Base-by-base conservation (phyloP, 192 early-diverging fungal species). In the Dissophora ornata region DNA sequence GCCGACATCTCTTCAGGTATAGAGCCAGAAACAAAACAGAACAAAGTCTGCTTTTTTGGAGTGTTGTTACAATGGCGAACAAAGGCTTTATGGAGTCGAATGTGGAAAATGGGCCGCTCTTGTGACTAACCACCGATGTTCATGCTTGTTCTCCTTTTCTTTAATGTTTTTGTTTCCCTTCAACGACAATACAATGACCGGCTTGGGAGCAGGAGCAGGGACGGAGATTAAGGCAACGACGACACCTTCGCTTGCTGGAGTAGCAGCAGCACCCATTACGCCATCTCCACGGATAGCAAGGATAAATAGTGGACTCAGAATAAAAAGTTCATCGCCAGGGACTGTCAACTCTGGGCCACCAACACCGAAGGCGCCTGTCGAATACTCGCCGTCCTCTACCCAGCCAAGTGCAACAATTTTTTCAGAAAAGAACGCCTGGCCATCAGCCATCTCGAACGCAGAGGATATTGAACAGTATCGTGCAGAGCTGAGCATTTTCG, bases 381-480 rank as follows among this genome's bases (percentile, higher is more conserved):
- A 67, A 46, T 53, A 57, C 1, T 77, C 53, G 1, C 64, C 73
- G 4, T 77, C 65, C 1, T 77, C 71, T 1, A 67, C 58, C 22
- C 63, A 67, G 19, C 62, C 63, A 5, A 75, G 71, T n/a, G 61
- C 62, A 4, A 57, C 57, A 0, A 22, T 75, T 3, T 55, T 63
- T 0, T 52, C 71, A 1, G 71, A 75, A 9, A 75, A 61, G 28
- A 67, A 49, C 21, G 32, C 63, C 7, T 75, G 71, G 71, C 50
- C 73, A 22, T 13, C 53, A 18, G 28, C 29, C 33, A 53, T 46
- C 38, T 61, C 71, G 11, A 75, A 66, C 24, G 52, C 59, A 2
- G 73, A 77, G 19, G 73, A 77, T 11, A 77, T 77, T 51, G 73
- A 77, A 40, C 73, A 77, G 30, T 67, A 67, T 41, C 73, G 73